A percentile compares a stretch with the other conserved stretches of the same genome.
phyloP scores from a whole-genome alignment of 371 early-diverging fungal genomes.

The Lichtheimia hyalospora region DNA sequence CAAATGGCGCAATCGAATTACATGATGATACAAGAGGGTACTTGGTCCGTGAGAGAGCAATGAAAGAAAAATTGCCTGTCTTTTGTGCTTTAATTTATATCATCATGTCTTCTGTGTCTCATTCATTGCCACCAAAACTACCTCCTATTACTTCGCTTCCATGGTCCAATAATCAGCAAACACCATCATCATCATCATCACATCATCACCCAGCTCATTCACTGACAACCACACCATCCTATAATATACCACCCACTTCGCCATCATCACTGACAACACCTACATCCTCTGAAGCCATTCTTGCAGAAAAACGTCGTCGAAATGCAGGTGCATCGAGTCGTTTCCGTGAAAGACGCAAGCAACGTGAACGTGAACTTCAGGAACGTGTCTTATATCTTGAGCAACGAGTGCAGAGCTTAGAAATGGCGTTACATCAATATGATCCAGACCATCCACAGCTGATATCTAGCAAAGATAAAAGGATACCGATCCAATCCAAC shows the following conservation, averaged over 20 bases:
- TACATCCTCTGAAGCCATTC: constrained; percentile 32
- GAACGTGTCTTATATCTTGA: constrained; percentile 54
- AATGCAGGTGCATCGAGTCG: constrained; percentile 60
- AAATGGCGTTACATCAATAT: constrained; percentile 28
- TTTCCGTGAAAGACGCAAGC: constrained; percentile 61
- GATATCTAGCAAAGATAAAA: not conserved
- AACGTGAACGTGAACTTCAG: constrained; percentile 54
- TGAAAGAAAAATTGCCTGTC: too few relatives aligned
- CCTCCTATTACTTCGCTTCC: constrained; percentile 20
- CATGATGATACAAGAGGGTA: too few relatives aligned
- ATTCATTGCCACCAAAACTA: constrained; percentile 6
- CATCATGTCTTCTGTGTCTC: not conserved
- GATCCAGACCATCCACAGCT: constrained; percentile 29
- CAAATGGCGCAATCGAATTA: not conserved
- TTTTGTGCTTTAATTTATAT: not conserved
- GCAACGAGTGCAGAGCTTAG: constrained; percentile 39
- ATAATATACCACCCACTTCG: constrained; percentile 5
- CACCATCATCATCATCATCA: not conserved
- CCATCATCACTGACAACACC: constrained; percentile 3
- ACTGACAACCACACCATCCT: not conserved
- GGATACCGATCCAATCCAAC: not conserved
- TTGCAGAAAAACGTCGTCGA: constrained; percentile 61
- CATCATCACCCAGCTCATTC: not conserved
- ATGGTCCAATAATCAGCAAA: not conserved
- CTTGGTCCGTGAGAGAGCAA: too few relatives aligned